Percentiles rank a stretch among this genome's conserved stretches.
These are phyloP conservation scores for Sequoiadendron giganteum DNA, from an alignment of 75 land plant species.

Conservation along the genomic window DNA sequence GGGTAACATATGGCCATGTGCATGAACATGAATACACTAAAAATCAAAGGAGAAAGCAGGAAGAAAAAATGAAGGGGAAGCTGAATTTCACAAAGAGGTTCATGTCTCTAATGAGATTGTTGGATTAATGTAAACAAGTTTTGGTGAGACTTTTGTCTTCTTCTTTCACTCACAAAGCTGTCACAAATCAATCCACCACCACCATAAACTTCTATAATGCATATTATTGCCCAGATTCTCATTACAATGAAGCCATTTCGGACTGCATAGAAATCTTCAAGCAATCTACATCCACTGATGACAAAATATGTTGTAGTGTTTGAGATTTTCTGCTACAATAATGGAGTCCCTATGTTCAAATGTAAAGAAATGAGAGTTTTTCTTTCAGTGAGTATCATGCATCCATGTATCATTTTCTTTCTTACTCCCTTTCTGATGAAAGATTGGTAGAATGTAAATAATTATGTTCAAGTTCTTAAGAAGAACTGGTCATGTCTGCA, in stretches of 20 bases:
- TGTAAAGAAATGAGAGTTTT: background rate
- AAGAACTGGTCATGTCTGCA: no score
- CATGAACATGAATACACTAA: no score
- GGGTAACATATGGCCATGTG: no score
- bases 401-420: no score
- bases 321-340: background rate
- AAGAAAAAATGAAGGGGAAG: no score
- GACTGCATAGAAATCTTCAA: conserved; percentile 64
- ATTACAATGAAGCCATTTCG: conserved; percentile 50
- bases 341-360: background rate
- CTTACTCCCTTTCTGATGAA: background rate
- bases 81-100: conserved; percentile 1
- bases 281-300: conserved; percentile 23
- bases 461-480: background rate
- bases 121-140: conserved; percentile 32
- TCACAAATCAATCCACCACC: conserved; percentile 18
- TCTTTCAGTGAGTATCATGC: background rate
- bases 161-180: conserved; percentile 9
- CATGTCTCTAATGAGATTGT: conserved; percentile 32
- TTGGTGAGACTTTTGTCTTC: conserved; percentile 36
- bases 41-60: no score
- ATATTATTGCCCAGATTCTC: conserved; percentile 30
- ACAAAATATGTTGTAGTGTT: background rate
- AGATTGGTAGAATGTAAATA: background rate
- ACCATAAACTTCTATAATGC: conserved; percentile 43